Evolutionary conservation across 495 filamentous ascomycete species (phyloP).

Genomic region (Neurospora intermedia): DNA sequence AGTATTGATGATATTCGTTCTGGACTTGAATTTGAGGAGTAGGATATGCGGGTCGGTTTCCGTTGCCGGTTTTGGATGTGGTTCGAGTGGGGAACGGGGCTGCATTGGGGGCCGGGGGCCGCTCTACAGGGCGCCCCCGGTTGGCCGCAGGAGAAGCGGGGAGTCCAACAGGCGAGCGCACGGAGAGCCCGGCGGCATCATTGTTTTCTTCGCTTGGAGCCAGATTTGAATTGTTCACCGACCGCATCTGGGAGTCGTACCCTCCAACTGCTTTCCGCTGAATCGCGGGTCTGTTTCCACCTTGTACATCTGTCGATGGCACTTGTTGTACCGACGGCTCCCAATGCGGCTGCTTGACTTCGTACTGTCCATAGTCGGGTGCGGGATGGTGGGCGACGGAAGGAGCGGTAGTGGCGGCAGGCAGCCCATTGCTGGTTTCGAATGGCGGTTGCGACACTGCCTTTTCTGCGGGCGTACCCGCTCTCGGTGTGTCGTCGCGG

Average conservation of each 20-base stretch:
- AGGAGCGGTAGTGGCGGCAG: constrained; percentile 2
- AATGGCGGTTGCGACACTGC: not conserved
- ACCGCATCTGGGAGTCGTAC: constrained; percentile 4
- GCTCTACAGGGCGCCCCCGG: not conserved
- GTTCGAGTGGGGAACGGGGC: not conserved
- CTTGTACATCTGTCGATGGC: constrained; percentile 17
- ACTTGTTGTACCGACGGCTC: constrained; percentile 21
- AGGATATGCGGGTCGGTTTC: not conserved
- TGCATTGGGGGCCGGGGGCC: not conserved
- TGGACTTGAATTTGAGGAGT: not conserved
- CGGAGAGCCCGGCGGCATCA: constrained; percentile 1
- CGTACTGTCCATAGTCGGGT: constrained; percentile 16
- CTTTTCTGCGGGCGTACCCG: not conserved
- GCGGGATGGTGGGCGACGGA: constrained; percentile 13
- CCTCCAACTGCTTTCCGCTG: constrained; percentile 4
- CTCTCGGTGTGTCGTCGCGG: not conserved
- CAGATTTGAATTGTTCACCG: constrained; percentile 6
- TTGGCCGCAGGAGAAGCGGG: constrained; percentile 11
- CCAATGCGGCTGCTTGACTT: constrained; percentile 9
- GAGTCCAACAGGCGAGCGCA: constrained; percentile 10
- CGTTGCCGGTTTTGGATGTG: not conserved
- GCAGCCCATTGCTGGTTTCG: constrained; percentile 3
- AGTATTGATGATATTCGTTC: not conserved
- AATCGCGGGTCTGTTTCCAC: constrained; percentile 1
- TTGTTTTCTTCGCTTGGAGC: constrained; percentile 2